These are phyloP conservation scores for Proliferodiscus dingleyae DNA, from an alignment of 2,329 filamentous ascomycete genomes.

Conservation along the genomic window DNA sequence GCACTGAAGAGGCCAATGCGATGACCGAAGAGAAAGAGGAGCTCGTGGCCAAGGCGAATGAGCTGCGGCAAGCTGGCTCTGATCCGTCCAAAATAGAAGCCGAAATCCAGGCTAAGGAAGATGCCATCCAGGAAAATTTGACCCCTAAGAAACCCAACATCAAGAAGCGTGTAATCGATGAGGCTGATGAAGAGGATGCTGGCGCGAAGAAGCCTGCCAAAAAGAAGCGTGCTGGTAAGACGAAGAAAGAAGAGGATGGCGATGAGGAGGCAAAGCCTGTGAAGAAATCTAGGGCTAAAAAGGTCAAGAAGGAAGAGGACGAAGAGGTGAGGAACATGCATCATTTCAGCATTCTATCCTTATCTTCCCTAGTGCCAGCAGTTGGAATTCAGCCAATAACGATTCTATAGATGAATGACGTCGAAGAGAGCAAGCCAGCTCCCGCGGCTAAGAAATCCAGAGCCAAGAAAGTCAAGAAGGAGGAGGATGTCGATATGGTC, in stretches of 20 bases:
- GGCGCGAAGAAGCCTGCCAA: slow-evolving; percentile 30
- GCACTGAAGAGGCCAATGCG: slow-evolving; percentile 2
- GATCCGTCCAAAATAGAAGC: slow-evolving; percentile 5
- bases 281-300: slow-evolving; percentile 24
- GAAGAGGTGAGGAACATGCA: slow-evolving; percentile 6
- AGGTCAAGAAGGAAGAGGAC: slow-evolving; percentile 17
- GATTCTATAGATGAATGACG: slow-evolving; percentile 21
- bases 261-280: slow-evolving; percentile 14
- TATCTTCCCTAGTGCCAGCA: not conserved
- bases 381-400: slow-evolving; percentile 6
- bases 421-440: slow-evolving; percentile 18
- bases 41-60: slow-evolving; percentile 10
- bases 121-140: slow-evolving; percentile 3
- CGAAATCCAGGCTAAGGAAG: slow-evolving; percentile 8
- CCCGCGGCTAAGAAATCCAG: slow-evolving; percentile 23
- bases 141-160: not conserved
- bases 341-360: not conserved
- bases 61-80: slow-evolving; percentile 1
- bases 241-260: slow-evolving; percentile 17
- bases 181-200: slow-evolving; percentile 3
- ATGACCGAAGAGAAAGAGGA: slow-evolving; percentile 14
- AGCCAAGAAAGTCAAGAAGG: slow-evolving; percentile 34
- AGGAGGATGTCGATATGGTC: slow-evolving; percentile 15
- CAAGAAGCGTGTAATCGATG: slow-evolving; percentile 8
- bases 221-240: slow-evolving; percentile 36